These are phyloP conservation scores for Alternaria triticina DNA, from an alignment of 2,329 filamentous ascomycete species.

Conservation along the genomic window DNA sequence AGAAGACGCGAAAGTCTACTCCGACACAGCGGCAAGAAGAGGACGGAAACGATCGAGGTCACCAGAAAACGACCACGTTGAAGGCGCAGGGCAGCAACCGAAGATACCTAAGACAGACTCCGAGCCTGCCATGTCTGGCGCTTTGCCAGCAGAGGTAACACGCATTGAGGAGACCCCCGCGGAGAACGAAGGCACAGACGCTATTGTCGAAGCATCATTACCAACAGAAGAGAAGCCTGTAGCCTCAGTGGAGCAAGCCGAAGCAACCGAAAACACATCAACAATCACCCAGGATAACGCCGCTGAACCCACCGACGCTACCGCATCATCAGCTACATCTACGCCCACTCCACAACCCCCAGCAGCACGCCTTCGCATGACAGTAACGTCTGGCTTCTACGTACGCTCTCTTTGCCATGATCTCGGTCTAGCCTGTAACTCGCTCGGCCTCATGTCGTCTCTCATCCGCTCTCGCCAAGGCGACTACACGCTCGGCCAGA, in stretches of 20 bases:
- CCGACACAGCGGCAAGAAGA: conserved; percentile 34
- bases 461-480: conserved; percentile 82
- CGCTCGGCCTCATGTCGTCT: conserved; percentile 84
- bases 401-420: conserved; percentile 94
- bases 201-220: not conserved
- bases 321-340: not conserved
- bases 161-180: not conserved
- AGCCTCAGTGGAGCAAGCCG: not conserved
- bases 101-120: conserved; percentile 35
- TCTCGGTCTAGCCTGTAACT: conserved; percentile 80
- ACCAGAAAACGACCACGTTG: conserved; percentile 14
- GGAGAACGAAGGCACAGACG: not conserved
- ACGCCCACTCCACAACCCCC: conserved; percentile 53
- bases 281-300: not conserved
- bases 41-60: conserved; percentile 30
- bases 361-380: conserved; percentile 84
- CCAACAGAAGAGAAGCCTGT: conserved; percentile 1
- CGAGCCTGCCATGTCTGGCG: conserved; percentile 44
- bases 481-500: conserved; percentile 73
- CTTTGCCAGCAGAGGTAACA: conserved; percentile 27
- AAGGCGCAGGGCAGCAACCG: conserved; percentile 24
- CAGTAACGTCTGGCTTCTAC: conserved; percentile 95
- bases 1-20: conserved; percentile 28
- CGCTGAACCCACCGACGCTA: not conserved
- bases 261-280: not conserved